A percentile compares a stretch with the other conserved stretches of the same genome.
Conservation (phyloP, 257 asterid species). For the Penstemon eatonii region DNA sequence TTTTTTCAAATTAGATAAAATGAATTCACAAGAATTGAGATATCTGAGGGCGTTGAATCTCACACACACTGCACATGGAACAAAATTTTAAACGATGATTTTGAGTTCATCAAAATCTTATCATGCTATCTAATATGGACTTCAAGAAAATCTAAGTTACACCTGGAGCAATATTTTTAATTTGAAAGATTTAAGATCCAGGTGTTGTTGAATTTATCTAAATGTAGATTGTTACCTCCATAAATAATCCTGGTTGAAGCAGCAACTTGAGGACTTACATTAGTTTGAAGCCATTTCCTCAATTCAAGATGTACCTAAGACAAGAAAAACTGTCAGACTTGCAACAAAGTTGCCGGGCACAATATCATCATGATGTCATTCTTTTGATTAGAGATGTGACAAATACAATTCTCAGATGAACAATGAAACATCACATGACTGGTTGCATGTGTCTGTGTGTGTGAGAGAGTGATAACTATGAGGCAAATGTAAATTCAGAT, state of each 20-base stretch:
- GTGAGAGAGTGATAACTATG: neutral
- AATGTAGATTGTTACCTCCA: constrained; percentile 59
- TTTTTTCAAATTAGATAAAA: no score
- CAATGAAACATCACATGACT: neutral
- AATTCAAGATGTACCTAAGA: constrained; percentile 78
- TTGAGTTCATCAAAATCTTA: neutral
- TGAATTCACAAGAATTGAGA: neutral
- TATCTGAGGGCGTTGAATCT: neutral
- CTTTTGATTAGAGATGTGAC: constrained; percentile 7
- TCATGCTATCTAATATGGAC: neutral
- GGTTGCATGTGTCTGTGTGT: neutral
- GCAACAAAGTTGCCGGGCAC: constrained; percentile 1
- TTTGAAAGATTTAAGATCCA: neutral
- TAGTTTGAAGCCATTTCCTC: constrained; percentile 91
- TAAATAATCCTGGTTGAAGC: constrained; percentile 89
- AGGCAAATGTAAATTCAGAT: neutral
- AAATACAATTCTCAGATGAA: neutral
- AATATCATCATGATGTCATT: constrained; percentile 13
- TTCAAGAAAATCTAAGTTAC: neutral
- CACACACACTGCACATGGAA: neutral
- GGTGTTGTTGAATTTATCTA: constrained; percentile 7
- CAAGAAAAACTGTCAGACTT: constrained; percentile 21
- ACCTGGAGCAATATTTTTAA: neutral
- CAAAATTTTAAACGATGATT: neutral
- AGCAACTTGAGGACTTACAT: constrained; percentile 72